Percentiles rank a stretch among this genome's conserved stretches.
Conservation (phyloP, 1,284 basidiomycete genomes). For the Apiotrichum sp. region DNA sequence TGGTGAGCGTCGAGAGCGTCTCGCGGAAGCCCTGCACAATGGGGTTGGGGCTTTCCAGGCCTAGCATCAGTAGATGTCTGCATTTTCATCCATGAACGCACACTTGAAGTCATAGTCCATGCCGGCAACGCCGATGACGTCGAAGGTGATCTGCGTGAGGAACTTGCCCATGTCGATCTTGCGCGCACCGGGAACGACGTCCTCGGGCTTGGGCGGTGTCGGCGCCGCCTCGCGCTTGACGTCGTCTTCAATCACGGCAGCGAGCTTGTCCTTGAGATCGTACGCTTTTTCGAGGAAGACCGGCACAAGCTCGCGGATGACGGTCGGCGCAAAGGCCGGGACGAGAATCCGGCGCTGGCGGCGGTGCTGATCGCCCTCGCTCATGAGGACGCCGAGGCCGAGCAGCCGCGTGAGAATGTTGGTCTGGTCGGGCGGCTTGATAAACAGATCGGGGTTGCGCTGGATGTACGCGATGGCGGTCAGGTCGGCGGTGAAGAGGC, state of each 20-base stretch:
- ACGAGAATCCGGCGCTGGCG: constrained; percentile 51
- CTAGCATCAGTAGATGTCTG: constrained; percentile 7
- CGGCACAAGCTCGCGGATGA: constrained; percentile 41
- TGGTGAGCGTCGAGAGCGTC: background rate
- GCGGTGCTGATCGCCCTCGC: constrained; percentile 51
- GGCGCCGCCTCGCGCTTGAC: background rate
- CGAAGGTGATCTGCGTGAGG: constrained; percentile 54
- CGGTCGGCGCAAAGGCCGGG: constrained; percentile 40
- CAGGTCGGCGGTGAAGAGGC: constrained; percentile 56
- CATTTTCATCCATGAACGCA: background rate
- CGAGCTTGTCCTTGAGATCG: constrained; percentile 45
- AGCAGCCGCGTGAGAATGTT: constrained; percentile 50
- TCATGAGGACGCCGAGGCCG: constrained; percentile 39
- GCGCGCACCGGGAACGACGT: constrained; percentile 11
- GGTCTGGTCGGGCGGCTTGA: constrained; percentile 60
- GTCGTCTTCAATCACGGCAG: background rate
- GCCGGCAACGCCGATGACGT: constrained; percentile 62
- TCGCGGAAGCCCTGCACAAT: constrained; percentile 46
- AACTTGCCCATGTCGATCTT: constrained; percentile 10
- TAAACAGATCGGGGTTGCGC: constrained; percentile 57
- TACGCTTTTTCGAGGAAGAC: constrained; percentile 60
- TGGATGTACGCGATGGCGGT: constrained; percentile 59
- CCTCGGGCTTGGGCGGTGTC: constrained; percentile 7
- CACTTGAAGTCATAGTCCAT: constrained; percentile 56
- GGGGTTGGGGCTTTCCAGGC: constrained; percentile 22